Evolutionary conservation across 192 early-diverging fungal species (phyloP).

Genomic region (Backusella australiensis): DNA sequence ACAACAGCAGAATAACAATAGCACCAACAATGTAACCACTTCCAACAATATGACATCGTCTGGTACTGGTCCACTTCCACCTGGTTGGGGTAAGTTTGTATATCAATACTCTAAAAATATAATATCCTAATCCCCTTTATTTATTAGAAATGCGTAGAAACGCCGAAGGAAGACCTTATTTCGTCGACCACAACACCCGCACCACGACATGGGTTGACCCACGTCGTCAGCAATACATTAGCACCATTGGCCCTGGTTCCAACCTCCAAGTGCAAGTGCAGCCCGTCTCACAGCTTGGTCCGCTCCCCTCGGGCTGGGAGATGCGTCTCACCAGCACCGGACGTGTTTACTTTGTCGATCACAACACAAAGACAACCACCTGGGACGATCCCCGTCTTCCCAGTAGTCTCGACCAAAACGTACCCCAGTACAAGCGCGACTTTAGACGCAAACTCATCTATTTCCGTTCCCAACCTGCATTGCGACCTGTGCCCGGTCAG

Average conservation of each 20-base stretch:
- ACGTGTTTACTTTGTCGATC: slow-evolving; percentile 97
- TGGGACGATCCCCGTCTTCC: slow-evolving; percentile 95
- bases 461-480: slow-evolving; percentile 91
- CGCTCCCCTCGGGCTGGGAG: slow-evolving; percentile 97
- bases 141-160: slow-evolving; percentile 25
- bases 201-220: slow-evolving; percentile 94
- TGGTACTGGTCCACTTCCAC: slow-evolving; percentile 71
- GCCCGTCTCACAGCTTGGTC: slow-evolving; percentile 73
- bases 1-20: not conserved
- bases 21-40: not conserved
- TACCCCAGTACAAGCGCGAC: slow-evolving; percentile 99
- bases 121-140: not conserved
- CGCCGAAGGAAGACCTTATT: slow-evolving; percentile 68
- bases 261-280: slow-evolving; percentile 68
- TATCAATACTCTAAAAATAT: not conserved
- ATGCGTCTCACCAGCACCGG: slow-evolving; percentile 95
- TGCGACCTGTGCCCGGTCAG: slow-evolving; percentile 86
- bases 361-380: slow-evolving; percentile 96
- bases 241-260: slow-evolving; percentile 50
- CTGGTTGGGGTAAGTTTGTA: slow-evolving; percentile 58
- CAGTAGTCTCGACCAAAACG: slow-evolving; percentile 81
- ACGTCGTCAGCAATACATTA: slow-evolving; percentile 62
- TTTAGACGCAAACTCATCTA: slow-evolving; percentile 97
- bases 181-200: slow-evolving; percentile 87
- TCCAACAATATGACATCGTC: slow-evolving; percentile 43